These are phyloP conservation scores for Cytospora piceicola DNA, from an alignment of 2,329 filamentous ascomycete genomes.

Conservation along the genomic window DNA sequence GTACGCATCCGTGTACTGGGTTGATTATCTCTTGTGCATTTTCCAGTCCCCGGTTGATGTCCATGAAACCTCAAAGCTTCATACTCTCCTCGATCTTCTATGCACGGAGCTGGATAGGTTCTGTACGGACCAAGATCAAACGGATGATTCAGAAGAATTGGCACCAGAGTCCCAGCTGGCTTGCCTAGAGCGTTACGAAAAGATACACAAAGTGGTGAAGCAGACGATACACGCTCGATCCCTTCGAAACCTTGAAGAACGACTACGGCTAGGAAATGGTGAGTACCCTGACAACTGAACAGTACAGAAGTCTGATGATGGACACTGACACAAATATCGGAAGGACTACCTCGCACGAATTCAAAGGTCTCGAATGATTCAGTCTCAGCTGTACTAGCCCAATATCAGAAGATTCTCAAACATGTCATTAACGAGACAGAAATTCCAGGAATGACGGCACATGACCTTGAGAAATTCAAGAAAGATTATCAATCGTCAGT, in stretches of 20 bases:
- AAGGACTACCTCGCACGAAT: background rate
- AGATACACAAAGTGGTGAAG: background rate
- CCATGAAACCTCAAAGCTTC: background rate
- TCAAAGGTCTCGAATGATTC: background rate
- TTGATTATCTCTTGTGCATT: conserved; percentile 36
- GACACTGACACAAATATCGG: background rate
- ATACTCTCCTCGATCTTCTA: conserved; percentile 18
- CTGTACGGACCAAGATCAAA: background rate
- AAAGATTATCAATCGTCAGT: conserved; percentile 23
- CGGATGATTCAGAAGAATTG: background rate
- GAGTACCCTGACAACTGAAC: background rate
- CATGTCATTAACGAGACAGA: conserved; percentile 21
- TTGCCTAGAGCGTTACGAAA: background rate
- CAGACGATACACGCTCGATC: background rate
- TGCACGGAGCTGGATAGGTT: background rate
- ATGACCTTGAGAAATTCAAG: conserved; percentile 32
- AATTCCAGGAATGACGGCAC: conserved; percentile 10
- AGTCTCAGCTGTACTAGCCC: conserved; percentile 5
- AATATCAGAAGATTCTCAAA: conserved; percentile 24
- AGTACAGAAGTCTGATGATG: background rate
- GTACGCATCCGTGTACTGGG: conserved; percentile 40
- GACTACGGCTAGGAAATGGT: background rate
- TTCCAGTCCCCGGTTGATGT: background rate
- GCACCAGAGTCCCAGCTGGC: background rate
- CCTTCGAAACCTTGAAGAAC: background rate